Conservation (phyloP, 805 yeast genomes). For the Myxozyma kluyveri region DNA sequence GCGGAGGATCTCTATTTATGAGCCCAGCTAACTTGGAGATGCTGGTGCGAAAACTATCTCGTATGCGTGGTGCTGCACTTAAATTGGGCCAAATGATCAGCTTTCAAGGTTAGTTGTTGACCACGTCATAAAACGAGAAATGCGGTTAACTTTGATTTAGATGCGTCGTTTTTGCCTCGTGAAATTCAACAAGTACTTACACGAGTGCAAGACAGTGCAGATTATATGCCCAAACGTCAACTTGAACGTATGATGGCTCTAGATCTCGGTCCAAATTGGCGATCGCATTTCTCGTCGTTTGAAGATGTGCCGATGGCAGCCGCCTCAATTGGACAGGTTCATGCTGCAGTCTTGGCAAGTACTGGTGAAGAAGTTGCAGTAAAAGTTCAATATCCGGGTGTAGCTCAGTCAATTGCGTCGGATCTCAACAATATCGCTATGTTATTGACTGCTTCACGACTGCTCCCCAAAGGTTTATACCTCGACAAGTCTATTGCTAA, state of each 20-base stretch:
- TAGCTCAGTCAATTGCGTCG: constrained; percentile 86
- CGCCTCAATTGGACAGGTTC: constrained; percentile 97
- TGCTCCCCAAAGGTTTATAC: constrained; percentile 88
- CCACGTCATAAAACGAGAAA: not conserved
- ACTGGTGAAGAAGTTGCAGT: constrained; percentile 61
- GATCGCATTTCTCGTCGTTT: constrained; percentile 64
- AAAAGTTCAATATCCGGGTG: constrained; percentile 97
- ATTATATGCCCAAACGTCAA: constrained; percentile 94
- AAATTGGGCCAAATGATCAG: constrained; percentile 96
- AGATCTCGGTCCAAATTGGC: constrained; percentile 82
- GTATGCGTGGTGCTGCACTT: constrained; percentile 98
- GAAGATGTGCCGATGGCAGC: constrained; percentile 93
- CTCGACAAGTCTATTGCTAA: constrained; percentile 88
- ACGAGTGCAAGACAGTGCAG: constrained; percentile 89
- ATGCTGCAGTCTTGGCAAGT: constrained; percentile 56
- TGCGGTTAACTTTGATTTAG: constrained; percentile 2
- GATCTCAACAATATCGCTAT: constrained; percentile 83
- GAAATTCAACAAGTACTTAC: constrained; percentile 79
- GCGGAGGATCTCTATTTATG: constrained; percentile 57
- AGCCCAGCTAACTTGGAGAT: constrained; percentile 82
- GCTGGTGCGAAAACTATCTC: constrained; percentile 79
- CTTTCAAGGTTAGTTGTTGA: constrained; percentile 53
- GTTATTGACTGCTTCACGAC: constrained; percentile 78
- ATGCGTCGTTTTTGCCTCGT: constrained; percentile 47
- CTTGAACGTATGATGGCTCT: constrained; percentile 66